Percentiles rank a stretch among this genome's conserved stretches.
Conservation (phyloP, 495 filamentous ascomycete genomes). For the Delitschia confertaspora region DNA sequence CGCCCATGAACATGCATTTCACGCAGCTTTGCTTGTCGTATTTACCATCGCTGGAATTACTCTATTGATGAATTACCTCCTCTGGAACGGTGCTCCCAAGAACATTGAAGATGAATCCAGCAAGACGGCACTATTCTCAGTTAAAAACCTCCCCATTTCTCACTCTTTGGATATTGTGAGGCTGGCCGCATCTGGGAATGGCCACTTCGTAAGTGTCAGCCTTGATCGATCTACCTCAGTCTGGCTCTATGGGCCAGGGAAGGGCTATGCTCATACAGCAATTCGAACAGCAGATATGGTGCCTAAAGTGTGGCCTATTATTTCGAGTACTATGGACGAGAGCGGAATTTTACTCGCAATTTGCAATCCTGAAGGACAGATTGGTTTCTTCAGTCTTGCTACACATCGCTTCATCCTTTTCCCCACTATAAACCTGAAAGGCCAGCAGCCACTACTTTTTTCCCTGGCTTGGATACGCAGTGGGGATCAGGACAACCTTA, state of each 20-base stretch:
- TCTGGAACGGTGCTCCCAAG: slow-evolving; percentile 44
- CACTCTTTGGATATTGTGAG: slow-evolving; percentile 57
- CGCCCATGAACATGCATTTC: slow-evolving; percentile 46
- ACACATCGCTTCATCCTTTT: slow-evolving; percentile 43
- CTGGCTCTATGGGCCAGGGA: slow-evolving; percentile 39
- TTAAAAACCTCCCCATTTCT: slow-evolving; percentile 48
- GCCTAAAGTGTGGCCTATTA: slow-evolving; percentile 48
- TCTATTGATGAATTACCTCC: slow-evolving; percentile 57
- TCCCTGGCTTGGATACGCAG: slow-evolving; percentile 40
- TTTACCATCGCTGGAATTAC: slow-evolving; percentile 48
- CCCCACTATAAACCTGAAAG: slow-evolving; percentile 42
- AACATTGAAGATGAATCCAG: slow-evolving; percentile 36
- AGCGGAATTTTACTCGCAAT: slow-evolving; percentile 54
- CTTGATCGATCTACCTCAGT: slow-evolving; percentile 54
- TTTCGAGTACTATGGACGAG: slow-evolving; percentile 51
- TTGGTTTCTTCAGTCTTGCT: slow-evolving; percentile 51
- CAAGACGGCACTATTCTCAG: slow-evolving; percentile 44
- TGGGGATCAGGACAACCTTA: slow-evolving; percentile 16
- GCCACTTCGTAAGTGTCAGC: slow-evolving; percentile 55
- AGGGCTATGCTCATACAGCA: slow-evolving; percentile 30
- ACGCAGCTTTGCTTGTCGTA: slow-evolving; percentile 47
- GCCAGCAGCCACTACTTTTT: slow-evolving; percentile 48
- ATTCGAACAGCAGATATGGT: slow-evolving; percentile 32
- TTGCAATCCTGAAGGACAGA: slow-evolving; percentile 45
- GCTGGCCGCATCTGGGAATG: slow-evolving; percentile 47